phyloP scores from a whole-genome alignment of 805 yeast genomes.

The Millerozyma miso region DNA sequence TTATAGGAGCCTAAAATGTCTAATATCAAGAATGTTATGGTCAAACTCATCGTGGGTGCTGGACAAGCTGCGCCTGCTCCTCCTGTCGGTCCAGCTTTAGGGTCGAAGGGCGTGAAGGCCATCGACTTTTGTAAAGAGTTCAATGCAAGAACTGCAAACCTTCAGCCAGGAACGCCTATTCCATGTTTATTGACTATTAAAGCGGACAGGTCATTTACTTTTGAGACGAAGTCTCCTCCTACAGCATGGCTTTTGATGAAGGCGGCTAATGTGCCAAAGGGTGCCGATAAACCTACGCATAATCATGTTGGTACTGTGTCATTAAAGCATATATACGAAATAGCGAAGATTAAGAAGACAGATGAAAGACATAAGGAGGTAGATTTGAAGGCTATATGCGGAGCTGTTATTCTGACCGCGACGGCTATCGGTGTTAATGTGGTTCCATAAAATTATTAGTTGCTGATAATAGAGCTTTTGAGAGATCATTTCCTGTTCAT shows the following conservation, averaged over 20 bases:
- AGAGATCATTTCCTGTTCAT: neutral
- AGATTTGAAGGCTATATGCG: slow-evolving; percentile 71
- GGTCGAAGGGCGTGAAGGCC: slow-evolving; percentile 98
- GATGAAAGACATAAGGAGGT: slow-evolving; percentile 74
- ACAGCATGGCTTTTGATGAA: slow-evolving; percentile 81
- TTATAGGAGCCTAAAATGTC: neutral
- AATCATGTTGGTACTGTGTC: slow-evolving; percentile 60
- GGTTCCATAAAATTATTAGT: slow-evolving; percentile 44
- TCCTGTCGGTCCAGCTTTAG: slow-evolving; percentile 98
- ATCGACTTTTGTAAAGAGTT: slow-evolving; percentile 98
- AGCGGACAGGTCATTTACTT: slow-evolving; percentile 88
- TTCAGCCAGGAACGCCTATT: slow-evolving; percentile 80
- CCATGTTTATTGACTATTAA: slow-evolving; percentile 81
- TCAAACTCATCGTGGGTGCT: slow-evolving; percentile 91
- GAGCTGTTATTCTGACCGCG: slow-evolving; percentile 85
- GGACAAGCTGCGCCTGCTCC: slow-evolving; percentile 99
- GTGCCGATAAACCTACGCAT: slow-evolving; percentile 66
- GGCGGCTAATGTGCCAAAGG: slow-evolving; percentile 78
- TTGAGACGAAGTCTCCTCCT: slow-evolving; percentile 87
- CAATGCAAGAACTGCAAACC: slow-evolving; percentile 92
- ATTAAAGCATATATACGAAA: slow-evolving; percentile 88
- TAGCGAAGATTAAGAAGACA: slow-evolving; percentile 87
- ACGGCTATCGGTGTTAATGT: slow-evolving; percentile 83
- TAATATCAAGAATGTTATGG: slow-evolving; percentile 56
- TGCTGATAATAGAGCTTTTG: neutral